Evolutionary conservation across 2,329 filamentous ascomycete genomes (phyloP), one percentile per base, ranked within the genome.

Genomic region (Ophiosphaerella herpotricha): DNA sequence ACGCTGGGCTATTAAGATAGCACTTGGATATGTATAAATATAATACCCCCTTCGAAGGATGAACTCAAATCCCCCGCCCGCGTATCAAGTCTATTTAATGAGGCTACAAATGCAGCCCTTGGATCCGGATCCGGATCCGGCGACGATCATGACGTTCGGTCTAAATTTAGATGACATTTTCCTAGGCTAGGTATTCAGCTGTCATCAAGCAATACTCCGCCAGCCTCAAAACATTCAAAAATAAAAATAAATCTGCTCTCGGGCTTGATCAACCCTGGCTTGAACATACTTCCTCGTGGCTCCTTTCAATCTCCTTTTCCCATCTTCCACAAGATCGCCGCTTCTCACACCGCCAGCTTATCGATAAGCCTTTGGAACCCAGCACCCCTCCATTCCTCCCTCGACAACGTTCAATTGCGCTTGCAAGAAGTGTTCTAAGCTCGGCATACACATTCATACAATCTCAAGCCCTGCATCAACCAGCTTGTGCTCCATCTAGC

Each of bases 311-410:
- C 24, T 16, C 39, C 5, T 41, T 21, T 5, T 29, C 14, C 14
- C 18, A 12, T 8, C 35, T 24, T 18, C 12, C 29, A 16, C 31
- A 35, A 33, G 14, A 36, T 37, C 35, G 26, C 26, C 11, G 26
- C 26, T 8, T 29, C 26, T 29, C 56, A 60, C 60, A 64, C 58
- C 60, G 61, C 61, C 46, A 24, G 32, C 55, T 60, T 64, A 64
- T 64, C 60, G 60, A 64, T 64, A 64, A 52, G 44, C 26, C 7
- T 29, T 29, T 29, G n/a, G 9, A 16, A 34, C 26, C 12, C n/a
- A 29, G 29, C 8, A 31, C 12, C 21, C 13, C 39, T 32, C 21
- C 16, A 16, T 21, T 12, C n/a, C 23, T 13, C n/a, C 23, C 11
- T 29, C 23, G 39, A 8, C 16, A 18, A 13, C 40, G 4, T 9